Evolutionary conservation across 2,329 filamentous ascomycete genomes (phyloP).

Genomic region (Macrophomina phaseolina): DNA sequence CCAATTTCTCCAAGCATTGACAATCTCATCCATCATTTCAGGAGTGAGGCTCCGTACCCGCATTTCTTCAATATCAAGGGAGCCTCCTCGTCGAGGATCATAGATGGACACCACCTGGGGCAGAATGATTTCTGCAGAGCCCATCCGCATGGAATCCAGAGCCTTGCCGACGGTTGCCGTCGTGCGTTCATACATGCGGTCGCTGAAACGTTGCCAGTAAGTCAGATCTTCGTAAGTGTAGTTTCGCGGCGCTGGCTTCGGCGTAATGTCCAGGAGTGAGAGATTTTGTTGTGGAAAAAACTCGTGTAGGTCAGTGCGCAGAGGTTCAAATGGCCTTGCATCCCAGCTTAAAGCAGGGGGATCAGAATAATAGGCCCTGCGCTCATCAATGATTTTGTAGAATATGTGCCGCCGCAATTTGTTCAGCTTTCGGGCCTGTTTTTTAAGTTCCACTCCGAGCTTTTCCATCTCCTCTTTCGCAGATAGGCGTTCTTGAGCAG

Average conservation of each 20-base stretch:
- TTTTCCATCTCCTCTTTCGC: slow-evolving; percentile 17
- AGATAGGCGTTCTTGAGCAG: slow-evolving; percentile 8
- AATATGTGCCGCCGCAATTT: neutral
- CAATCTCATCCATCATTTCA: slow-evolving; percentile 42
- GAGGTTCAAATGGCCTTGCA: slow-evolving; percentile 71
- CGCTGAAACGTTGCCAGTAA: slow-evolving; percentile 14
- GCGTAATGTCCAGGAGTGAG: slow-evolving; percentile 70
- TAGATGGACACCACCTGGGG: slow-evolving; percentile 35
- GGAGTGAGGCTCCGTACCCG: slow-evolving; percentile 39
- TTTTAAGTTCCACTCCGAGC: neutral
- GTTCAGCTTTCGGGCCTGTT: neutral
- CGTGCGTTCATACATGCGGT: neutral
- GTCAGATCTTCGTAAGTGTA: slow-evolving; percentile 20
- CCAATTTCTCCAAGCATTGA: slow-evolving; percentile 41
- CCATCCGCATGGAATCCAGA: neutral
- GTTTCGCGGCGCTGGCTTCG: slow-evolving; percentile 47
- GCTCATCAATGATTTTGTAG: slow-evolving; percentile 50
- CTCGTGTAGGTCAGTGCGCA: slow-evolving; percentile 64
- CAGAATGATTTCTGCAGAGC: slow-evolving; percentile 13
- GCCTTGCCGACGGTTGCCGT: neutral
- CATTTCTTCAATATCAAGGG: slow-evolving; percentile 39
- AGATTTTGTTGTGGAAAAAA: slow-evolving; percentile 68
- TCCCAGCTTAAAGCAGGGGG: slow-evolving; percentile 70
- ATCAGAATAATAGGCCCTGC: slow-evolving; percentile 56
- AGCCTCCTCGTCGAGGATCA: slow-evolving; percentile 41